phyloP scores from a whole-genome alignment of 2,329 filamentous ascomycete species.

The Sclerotinia sclerotiorum region DNA sequence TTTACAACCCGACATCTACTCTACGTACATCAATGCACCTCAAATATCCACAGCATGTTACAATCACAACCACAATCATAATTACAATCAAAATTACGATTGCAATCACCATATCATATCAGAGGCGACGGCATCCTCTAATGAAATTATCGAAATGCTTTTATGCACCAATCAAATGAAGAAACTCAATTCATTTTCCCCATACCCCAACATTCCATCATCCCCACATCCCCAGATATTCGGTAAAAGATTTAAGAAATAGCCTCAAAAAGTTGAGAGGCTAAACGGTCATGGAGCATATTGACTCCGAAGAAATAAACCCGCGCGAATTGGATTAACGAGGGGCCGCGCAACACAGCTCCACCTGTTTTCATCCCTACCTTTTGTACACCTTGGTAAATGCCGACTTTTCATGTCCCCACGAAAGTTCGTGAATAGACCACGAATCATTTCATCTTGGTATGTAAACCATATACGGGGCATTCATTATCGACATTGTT shows the following conservation, averaged over 20 bases:
- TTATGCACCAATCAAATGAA: neutral
- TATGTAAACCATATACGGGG: neutral
- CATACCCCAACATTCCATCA: neutral
- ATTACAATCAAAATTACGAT: neutral
- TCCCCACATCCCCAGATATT: slow-evolving; percentile 9
- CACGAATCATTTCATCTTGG: neutral
- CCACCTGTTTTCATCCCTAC: neutral
- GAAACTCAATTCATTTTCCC: neutral
- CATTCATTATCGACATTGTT: neutral
- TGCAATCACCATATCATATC: neutral
- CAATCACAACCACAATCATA: neutral
- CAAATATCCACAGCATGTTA: neutral
- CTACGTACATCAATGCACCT: neutral
- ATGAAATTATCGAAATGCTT: neutral
- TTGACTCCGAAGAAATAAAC: neutral
- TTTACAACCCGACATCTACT: neutral
- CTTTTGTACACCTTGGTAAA: neutral
- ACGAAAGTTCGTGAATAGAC: neutral
- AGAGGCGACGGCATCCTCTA: neutral
- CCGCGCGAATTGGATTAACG: neutral
- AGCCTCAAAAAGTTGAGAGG: neutral
- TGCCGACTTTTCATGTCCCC: neutral
- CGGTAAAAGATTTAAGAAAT: neutral
- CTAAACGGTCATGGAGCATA: neutral
- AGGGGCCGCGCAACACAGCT: neutral